These are phyloP conservation scores for Linnemannia zychae DNA, from an alignment of 192 early-diverging fungal genomes.

Conservation along the genomic window DNA sequence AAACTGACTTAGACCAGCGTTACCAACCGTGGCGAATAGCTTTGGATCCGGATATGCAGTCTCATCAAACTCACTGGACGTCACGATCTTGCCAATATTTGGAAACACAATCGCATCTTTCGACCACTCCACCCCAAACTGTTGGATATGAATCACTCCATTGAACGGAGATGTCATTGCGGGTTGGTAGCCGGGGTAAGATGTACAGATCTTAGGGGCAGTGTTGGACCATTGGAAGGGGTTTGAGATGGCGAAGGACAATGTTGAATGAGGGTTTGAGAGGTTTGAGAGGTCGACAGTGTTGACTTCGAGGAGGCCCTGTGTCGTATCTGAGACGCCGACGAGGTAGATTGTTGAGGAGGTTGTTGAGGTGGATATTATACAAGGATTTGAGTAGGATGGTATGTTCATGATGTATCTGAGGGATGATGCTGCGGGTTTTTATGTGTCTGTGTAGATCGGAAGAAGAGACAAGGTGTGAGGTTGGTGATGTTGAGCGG, in stretches of 20 bases:
- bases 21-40: neutral
- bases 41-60: neutral
- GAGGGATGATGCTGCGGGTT: neutral
- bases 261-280: neutral
- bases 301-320: constrained; percentile 1
- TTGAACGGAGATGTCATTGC: neutral
- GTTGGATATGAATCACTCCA: constrained; percentile 1
- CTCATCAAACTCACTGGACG: neutral
- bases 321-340: neutral
- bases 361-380: neutral
- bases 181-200: neutral
- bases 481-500: too few species aligned
- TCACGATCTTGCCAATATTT: neutral
- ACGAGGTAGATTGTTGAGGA: neutral
- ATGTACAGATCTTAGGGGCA: neutral
- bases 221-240: constrained; percentile 2
- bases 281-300: neutral
- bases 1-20: neutral
- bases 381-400: neutral
- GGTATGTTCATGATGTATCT: neutral
- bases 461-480: too few species aligned
- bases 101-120: neutral
- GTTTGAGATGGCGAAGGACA: neutral
- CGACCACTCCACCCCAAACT: neutral
- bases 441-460: neutral